phyloP scores from a whole-genome alignment of 2,329 filamentous ascomycete species.

The Aphanocladium album region DNA sequence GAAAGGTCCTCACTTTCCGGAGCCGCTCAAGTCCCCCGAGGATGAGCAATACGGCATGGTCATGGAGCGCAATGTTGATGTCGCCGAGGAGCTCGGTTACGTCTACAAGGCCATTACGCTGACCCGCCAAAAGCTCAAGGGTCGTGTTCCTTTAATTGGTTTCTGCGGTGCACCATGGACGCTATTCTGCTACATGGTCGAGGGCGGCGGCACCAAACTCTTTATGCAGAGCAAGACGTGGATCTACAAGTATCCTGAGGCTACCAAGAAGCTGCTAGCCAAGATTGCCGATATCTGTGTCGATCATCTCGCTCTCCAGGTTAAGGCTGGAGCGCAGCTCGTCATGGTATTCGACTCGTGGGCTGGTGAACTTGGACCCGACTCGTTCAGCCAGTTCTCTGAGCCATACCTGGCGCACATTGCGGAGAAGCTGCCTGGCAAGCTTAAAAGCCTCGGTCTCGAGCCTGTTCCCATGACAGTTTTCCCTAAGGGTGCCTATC shows the following conservation, averaged over 20 bases:
- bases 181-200: constrained; percentile 96
- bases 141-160: constrained; percentile 86
- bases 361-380: constrained; percentile 87
- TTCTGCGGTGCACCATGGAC: constrained; percentile 98
- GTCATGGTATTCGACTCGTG: constrained; percentile 98
- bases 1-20: constrained; percentile 91
- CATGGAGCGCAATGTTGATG: constrained; percentile 73
- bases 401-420: constrained; percentile 85
- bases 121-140: constrained; percentile 80
- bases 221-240: constrained; percentile 94
- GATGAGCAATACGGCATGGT: constrained; percentile 80
- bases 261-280: constrained; percentile 73
- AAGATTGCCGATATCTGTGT: constrained; percentile 95
- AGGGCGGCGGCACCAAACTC: constrained; percentile 92
- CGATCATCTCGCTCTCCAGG: constrained; percentile 88
- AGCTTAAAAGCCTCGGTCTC: constrained; percentile 66
- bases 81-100: constrained; percentile 79
- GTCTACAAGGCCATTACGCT: constrained; percentile 94
- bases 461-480: constrained; percentile 92
- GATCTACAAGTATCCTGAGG: constrained; percentile 84
- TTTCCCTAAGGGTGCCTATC: constrained; percentile 97
- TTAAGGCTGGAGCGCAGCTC: constrained; percentile 86
- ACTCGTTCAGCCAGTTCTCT: constrained; percentile 77
- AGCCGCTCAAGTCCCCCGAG: constrained; percentile 71
- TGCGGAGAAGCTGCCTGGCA: constrained; percentile 69